Conservation (phyloP, 208 protist genomes). For the Acanthamoeba lenticulata region DNA sequence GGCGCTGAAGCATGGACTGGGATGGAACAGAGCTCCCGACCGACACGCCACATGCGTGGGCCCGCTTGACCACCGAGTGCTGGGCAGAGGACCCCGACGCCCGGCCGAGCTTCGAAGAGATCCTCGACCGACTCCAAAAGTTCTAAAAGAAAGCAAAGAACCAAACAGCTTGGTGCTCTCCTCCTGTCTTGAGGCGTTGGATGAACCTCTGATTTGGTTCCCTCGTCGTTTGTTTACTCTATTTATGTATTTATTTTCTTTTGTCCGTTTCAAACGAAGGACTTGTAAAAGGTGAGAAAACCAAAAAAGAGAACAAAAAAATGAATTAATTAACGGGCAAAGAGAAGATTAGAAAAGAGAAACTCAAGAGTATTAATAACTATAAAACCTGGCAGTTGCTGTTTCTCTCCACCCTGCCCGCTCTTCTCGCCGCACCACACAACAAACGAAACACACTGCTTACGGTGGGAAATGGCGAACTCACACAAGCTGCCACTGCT, state of each 20-base stretch:
- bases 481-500: neutral
- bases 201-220: neutral
- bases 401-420: too few species aligned
- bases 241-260: neutral
- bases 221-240: neutral
- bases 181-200: neutral
- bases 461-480: too few species aligned
- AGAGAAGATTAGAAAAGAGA: too few species aligned
- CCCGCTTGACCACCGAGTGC: slow-evolving; percentile 40
- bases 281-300: too few species aligned
- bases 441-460: too few species aligned
- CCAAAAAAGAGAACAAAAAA: too few species aligned
- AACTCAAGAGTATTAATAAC: too few species aligned
- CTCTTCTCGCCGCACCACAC: too few species aligned
- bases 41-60: slow-evolving; percentile 51
- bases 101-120: slow-evolving; percentile 59
- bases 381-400: too few species aligned
- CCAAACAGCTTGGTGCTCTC: neutral
- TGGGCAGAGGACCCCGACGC: slow-evolving; percentile 61
- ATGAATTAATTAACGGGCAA: too few species aligned
- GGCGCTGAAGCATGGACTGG: neutral
- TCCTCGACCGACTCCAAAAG: slow-evolving; percentile 15
- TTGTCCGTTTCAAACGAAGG: too few species aligned
- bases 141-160: neutral
- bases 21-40: slow-evolving; percentile 5